A percentile compares a stretch with the other conserved stretches of the same genome.
phyloP scores from a whole-genome alignment of 2,329 filamentous ascomycete genomes.

The Tolypocladium tundrense region DNA sequence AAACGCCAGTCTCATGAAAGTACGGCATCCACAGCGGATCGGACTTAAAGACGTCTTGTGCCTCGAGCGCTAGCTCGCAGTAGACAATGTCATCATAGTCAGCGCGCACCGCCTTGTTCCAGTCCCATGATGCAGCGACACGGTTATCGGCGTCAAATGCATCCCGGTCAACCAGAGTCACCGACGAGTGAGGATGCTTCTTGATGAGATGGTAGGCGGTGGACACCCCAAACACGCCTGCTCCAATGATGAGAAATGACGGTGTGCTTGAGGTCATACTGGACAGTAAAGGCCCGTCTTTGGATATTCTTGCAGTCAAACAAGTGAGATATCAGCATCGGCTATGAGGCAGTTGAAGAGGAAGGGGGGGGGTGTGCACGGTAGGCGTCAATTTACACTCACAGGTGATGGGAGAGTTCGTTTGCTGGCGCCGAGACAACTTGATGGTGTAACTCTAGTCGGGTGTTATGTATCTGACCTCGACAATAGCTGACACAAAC shows the following conservation, averaged over 20 bases:
- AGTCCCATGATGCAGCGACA: conserved; percentile 58
- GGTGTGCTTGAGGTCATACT: conserved; percentile 11
- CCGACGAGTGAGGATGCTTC: conserved; percentile 34
- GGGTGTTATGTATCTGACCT: too few relatives aligned
- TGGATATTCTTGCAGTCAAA: background rate
- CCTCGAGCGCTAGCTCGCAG: conserved; percentile 53
- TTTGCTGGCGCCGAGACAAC: too few relatives aligned
- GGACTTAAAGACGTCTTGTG: conserved; percentile 49
- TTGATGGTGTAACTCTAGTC: too few relatives aligned
- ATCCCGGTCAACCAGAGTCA: conserved; percentile 50
- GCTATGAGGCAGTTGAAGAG: background rate
- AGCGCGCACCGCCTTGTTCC: conserved; percentile 62
- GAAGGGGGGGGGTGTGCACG: too few relatives aligned
- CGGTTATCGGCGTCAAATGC: conserved; percentile 34
- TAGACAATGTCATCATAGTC: conserved; percentile 59
- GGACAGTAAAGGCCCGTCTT: background rate
- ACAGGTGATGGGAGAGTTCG: too few relatives aligned
- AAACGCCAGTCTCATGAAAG: conserved; percentile 51
- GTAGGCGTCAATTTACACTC: too few relatives aligned
- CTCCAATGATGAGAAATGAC: conserved; percentile 50
- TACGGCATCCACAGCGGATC: conserved; percentile 45
- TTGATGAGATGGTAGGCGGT: conserved; percentile 53
- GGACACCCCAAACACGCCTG: conserved; percentile 55
- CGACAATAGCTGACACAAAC: too few relatives aligned
- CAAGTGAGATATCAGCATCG: background rate